Base-by-base conservation (phyloP, 2,329 filamentous ascomycete genomes). In the Talaromyces sp. region DNA sequence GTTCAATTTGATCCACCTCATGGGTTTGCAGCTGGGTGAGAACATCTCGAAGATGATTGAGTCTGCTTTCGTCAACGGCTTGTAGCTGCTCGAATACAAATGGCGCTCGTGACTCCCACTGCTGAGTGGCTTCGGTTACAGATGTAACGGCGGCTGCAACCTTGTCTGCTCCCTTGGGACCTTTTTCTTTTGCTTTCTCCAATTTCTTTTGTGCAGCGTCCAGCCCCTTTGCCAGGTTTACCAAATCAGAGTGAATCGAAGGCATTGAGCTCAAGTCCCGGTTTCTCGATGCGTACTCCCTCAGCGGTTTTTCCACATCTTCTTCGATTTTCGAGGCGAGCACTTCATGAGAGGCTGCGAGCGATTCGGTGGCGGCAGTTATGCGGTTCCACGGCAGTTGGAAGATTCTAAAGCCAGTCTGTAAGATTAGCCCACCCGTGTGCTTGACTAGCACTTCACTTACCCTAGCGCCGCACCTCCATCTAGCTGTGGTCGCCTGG, bases 71-170 rank as follows among this genome's bases (percentile, higher is more conserved):
- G 74, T 99, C 95, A 37, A 96, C 82, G 6, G 91, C 90, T 76
- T 99, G 95, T 31, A 99, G 86, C 67, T 89, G 90, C 79, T 99
- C 95, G 74, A 96, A 97, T 67, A 97, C 90, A 78, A 92, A 98
- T 1, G 95, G 95, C 15, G 95, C 92, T 77, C 97, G 93, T 0
- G 92, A 93, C 64, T 97, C 89, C 95, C 95, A 99, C 75, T 96
- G 90, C 69, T 89, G 86, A 52, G 84, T 87, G n/a, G 92, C 90
- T 67, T 87, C 87, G 68, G 96, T 91, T 50, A 96, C 86, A 69
- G 88, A 89, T 19, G 87, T 82, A 11, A 87, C 84, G 13, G 92
- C 93, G 68, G 85, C 85, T 50, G 93, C 90, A 45, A 95, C 86
- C 77, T 95, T 96, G 66, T 88, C 87, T 2, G 89, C 85, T 71